phyloP scores from a whole-genome alignment of 2,329 filamentous ascomycete species.

The Cadophora gregata region DNA sequence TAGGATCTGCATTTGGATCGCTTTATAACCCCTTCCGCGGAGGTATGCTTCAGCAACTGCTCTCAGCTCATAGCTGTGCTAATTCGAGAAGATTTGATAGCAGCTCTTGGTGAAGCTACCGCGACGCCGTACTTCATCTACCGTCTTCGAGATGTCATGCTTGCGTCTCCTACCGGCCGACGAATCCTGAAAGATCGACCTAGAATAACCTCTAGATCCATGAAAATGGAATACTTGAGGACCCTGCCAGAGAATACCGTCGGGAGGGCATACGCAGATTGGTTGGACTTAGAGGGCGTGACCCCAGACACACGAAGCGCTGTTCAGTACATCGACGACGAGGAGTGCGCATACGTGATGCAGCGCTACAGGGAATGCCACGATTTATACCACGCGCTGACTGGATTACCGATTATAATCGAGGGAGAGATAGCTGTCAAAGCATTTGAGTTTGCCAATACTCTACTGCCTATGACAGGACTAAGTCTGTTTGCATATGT shows the following conservation, averaged over 20 bases:
- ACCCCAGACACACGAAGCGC: conserved; percentile 83
- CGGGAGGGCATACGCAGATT: conserved; percentile 81
- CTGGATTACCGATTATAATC: conserved; percentile 86
- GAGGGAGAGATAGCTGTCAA: conserved; percentile 98
- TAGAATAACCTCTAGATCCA: conserved; percentile 77
- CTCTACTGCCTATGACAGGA: conserved; percentile 91
- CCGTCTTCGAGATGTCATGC: conserved; percentile 91
- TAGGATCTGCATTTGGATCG: conserved; percentile 67
- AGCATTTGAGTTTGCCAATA: conserved; percentile 96
- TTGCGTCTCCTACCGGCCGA: conserved; percentile 80
- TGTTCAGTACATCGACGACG: conserved; percentile 92
- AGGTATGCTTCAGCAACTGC: conserved; percentile 54
- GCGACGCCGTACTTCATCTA: conserved; percentile 95
- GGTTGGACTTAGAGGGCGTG: conserved; percentile 94
- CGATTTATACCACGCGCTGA: conserved; percentile 96
- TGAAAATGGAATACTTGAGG: conserved; percentile 72
- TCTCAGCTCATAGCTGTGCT: not conserved
- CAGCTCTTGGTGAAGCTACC: conserved; percentile 91
- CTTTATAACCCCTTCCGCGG: conserved; percentile 79
- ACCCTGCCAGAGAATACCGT: conserved; percentile 74
- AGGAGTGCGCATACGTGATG: conserved; percentile 98
- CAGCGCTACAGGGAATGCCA: conserved; percentile 97
- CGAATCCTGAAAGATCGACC: conserved; percentile 91
- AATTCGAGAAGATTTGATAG: conserved; percentile 78
- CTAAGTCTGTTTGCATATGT: conserved; percentile 77